phyloP scores from a whole-genome alignment of 2,329 filamentous ascomycete species.

The Davidsoniella virescens region DNA sequence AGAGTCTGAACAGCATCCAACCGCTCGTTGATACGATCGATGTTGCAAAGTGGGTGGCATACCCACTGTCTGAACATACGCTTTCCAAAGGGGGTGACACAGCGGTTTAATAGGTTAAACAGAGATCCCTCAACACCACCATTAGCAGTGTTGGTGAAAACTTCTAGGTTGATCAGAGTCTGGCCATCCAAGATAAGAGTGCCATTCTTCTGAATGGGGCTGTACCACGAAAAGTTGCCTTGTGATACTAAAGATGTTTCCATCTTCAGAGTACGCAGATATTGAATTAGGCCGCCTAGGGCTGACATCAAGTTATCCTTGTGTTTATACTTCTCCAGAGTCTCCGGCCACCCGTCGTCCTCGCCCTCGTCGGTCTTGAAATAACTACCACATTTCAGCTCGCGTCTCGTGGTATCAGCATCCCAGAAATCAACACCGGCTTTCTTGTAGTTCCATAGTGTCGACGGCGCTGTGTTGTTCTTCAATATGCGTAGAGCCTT shows the following conservation, averaged over 20 bases:
- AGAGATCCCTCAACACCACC: conserved; percentile 73
- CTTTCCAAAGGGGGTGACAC: conserved; percentile 93
- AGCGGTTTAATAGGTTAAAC: conserved; percentile 81
- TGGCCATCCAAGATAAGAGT: conserved; percentile 89
- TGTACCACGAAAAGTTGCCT: conserved; percentile 81
- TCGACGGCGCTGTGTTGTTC: conserved; percentile 84
- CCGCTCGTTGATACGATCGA: conserved; percentile 76
- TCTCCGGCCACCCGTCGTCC: conserved; percentile 58
- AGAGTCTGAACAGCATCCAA: conserved; percentile 88
- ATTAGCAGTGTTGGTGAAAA: conserved; percentile 86
- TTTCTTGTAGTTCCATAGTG: conserved; percentile 90
- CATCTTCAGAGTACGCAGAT: conserved; percentile 72
- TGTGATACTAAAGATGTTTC: conserved; percentile 77
- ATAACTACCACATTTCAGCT: conserved; percentile 65
- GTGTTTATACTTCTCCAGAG: conserved; percentile 52
- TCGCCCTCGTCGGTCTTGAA: conserved; percentile 45
- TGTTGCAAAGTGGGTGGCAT: conserved; percentile 82
- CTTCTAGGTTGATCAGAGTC: conserved; percentile 92
- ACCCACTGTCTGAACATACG: conserved; percentile 93
- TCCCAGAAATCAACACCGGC: conserved; percentile 81
- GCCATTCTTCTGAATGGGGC: conserved; percentile 77
- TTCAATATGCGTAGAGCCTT: conserved; percentile 86
- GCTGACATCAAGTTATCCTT: conserved; percentile 82
- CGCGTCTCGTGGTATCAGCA: conserved; percentile 63
- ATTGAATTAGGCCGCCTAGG: conserved; percentile 75